phyloP scores from a whole-genome alignment of 2,329 filamentous ascomycete species.

The Scleromitrula shiraiana region DNA sequence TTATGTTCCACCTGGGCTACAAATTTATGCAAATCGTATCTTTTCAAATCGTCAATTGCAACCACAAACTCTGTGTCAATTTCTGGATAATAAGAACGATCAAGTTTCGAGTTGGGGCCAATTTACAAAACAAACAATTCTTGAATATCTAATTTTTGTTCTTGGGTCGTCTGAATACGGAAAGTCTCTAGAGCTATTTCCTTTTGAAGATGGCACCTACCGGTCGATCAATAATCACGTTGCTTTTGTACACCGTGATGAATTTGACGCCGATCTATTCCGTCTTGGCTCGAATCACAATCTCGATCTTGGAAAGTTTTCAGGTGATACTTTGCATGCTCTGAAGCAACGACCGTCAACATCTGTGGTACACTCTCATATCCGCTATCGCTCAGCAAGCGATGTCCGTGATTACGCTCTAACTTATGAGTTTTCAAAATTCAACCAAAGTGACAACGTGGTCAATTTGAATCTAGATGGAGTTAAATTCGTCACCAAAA shows the following conservation, averaged over 20 bases:
- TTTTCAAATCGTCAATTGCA: conserved; percentile 11
- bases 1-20: conserved; percentile 16
- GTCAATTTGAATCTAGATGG: conserved; percentile 5
- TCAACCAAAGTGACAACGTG: conserved; percentile 9
- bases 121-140: conserved; percentile 13
- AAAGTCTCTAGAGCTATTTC: conserved; percentile 16
- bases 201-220: conserved; percentile 19
- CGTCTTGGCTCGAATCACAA: conserved; percentile 11
- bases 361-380: conserved; percentile 11
- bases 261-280: conserved; percentile 17
- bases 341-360: conserved; percentile 10
- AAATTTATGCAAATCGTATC: conserved; percentile 1
- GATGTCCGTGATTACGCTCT: conserved; percentile 14
- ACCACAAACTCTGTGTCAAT: conserved; percentile 13
- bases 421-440: conserved; percentile 9
- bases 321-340: neutral
- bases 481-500: conserved; percentile 8
- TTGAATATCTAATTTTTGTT: conserved; percentile 16
- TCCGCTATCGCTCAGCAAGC: conserved; percentile 14
- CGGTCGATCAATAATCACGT: conserved; percentile 11
- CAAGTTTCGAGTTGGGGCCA: conserved; percentile 7
- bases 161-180: conserved; percentile 9
- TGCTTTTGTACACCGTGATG: conserved; percentile 16
- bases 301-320: conserved; percentile 15
- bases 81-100: conserved; percentile 6